Evolutionary conservation across 768 basidiomycete species (phyloP), one percentile per base, ranked within the genome.

Genomic region (Amylocystis lapponica): DNA sequence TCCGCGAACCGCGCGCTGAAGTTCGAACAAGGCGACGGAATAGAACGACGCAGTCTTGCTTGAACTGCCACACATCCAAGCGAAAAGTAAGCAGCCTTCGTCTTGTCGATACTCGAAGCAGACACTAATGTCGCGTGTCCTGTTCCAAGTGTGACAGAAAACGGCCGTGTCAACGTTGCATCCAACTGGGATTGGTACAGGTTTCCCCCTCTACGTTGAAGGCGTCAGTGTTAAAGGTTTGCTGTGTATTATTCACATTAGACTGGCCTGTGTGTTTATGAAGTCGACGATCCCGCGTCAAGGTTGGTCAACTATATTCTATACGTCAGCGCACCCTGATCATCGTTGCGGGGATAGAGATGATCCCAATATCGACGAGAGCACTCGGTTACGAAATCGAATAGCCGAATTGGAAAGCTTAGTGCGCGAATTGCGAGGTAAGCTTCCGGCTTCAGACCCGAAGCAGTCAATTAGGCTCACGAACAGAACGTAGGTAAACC

Each of bases 221-320:
- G 20, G 22, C 11, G 13, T 38, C 19, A 11, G 7, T 23, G 7
- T 20, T 9, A n/a, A 11, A n/a, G 27, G 8, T 38, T n/a, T 7
- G 7, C 36, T 7, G 12, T 20, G 36, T 35, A 37, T 43, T 30
- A 21, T 14, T 25, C 37, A 32, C 33, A 45, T 4, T 33, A 91
- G 87, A 94, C 92, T 17, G 92, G 92, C 39, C 83, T 94, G 14
- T 95, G 92, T 61, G 90, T 95, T 1, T 95, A 95, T 53, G 92
- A 95, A 59, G 86, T 94, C 50, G 92, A 94, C 60, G 91, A 91
- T 64, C 87, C 87, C 12, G 81, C 84, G 9, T 66, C 86, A 27
- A 74, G 86, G 88, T 86, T 51, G 45, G 71, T 58, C 4, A 27
- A 39, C 11, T 19, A 16, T 23, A 25, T 27, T 14, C 10, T 8